Evolutionary conservation across 148 eudicot species (phyloP), one percentile per base, ranked within the genome.

Genomic region (Nepenthes gracilis): DNA sequence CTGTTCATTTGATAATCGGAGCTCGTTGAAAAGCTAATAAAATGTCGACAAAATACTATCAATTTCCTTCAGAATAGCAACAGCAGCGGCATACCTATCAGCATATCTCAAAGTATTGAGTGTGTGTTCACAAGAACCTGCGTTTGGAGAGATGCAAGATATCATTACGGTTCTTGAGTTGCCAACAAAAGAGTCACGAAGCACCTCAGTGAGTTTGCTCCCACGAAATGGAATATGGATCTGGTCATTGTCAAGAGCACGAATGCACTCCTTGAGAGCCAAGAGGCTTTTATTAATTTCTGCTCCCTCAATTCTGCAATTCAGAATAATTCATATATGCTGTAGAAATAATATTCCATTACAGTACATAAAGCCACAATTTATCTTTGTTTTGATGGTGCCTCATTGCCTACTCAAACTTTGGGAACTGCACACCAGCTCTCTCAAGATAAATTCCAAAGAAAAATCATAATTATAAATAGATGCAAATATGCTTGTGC

Each of bases 121-220:
- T 11, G 99, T 94, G 51, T 94, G 99, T 72, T 94, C 99, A 57
- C 99, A 94, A 36, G 99, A 94, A 59, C 95, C 91, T 40, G 97
- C 87, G 80, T 78, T 80, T 11, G 99, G 99, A 59, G 99, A 94
- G 59, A 94, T 86, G 77, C 99, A 94, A 55, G 99, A 94, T 62
- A 94, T 89, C 99, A 94, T 94, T 54, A 94, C 99, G 33, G 99
- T 94, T 80, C 82, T 86, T 63, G 99, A 94, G 68, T 94, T 94
- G 59, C 99, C 99, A 67, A 89, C 97, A 67, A 94, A 94, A 63
- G 99, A 94, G 81, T 94, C 99, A 45, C 99, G 96, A 67, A 94
- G 99, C 65, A 94, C 99, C 76, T 94, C 99, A 36, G 99, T 94
- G 67, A 94, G 92, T 80, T 94, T 94, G 80, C 99, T 94, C 63